Evolutionary conservation across 106 monocot genomes (phyloP).

Genomic region (Chionographis japonica): DNA sequence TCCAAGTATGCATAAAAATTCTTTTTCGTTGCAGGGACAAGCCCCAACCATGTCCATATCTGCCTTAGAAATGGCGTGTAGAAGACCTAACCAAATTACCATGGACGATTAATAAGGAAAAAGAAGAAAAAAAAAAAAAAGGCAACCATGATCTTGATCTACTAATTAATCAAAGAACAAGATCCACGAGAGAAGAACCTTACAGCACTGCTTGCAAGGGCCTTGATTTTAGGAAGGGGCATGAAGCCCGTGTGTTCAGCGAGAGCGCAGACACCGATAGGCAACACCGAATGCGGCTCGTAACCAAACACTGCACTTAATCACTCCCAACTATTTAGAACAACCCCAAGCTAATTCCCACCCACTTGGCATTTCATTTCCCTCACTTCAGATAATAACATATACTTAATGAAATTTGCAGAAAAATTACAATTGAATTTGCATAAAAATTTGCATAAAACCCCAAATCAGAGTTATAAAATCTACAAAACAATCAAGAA

Average conservation of each 20-base stretch:
- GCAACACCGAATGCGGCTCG: conserved; percentile 92
- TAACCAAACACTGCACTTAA: conserved; percentile 74
- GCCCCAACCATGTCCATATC: conserved; percentile 89
- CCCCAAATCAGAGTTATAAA: background rate
- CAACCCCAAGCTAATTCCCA: background rate
- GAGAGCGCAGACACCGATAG: conserved; percentile 60
- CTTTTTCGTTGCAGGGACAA: conserved; percentile 70
- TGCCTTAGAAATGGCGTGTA: conserved; percentile 87
- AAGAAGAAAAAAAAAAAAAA: background rate
- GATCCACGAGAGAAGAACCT: conserved; percentile 17
- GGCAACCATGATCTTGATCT: background rate
- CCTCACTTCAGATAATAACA: too few relatives aligned
- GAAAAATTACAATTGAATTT: too few relatives aligned
- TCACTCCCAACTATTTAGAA: background rate
- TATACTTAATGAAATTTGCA: too few relatives aligned
- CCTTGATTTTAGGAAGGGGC: conserved; percentile 78
- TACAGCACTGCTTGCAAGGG: conserved; percentile 95
- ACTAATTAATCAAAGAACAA: background rate
- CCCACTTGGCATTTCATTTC: too few relatives aligned
- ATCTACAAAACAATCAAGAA: background rate
- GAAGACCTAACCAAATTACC: conserved; percentile 53
- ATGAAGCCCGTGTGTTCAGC: conserved; percentile 69
- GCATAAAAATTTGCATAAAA: too few relatives aligned
- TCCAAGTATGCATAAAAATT: conserved; percentile 54
- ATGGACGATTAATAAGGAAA: background rate